These are phyloP conservation scores for Nigrospora sphaerica DNA, from an alignment of 2,329 filamentous ascomycete genomes.

Conservation along the genomic window DNA sequence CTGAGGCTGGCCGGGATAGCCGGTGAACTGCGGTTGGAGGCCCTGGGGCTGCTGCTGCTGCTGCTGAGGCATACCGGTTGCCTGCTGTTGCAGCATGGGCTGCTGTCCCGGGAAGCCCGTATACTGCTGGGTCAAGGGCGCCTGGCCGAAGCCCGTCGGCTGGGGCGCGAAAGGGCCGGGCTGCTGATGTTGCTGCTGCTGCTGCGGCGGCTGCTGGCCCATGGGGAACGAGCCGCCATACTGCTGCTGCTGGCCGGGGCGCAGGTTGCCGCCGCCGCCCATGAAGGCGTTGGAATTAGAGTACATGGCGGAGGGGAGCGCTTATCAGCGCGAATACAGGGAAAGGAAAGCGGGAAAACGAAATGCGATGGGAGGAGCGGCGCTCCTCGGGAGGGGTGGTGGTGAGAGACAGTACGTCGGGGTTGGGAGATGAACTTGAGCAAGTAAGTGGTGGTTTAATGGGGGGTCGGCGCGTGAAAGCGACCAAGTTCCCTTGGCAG, in stretches of 20 bases:
- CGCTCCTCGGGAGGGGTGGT: too few relatives aligned
- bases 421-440: too few relatives aligned
- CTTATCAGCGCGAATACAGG: not conserved
- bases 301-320: constrained; percentile 56
- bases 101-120: constrained; percentile 48
- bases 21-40: constrained; percentile 41
- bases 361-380: not conserved
- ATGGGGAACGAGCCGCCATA: constrained; percentile 44
- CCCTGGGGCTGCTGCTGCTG: constrained; percentile 43
- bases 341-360: not conserved
- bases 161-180: constrained; percentile 50
- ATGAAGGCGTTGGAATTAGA: constrained; percentile 82
- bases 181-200: constrained; percentile 41
- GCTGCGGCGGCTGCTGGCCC: constrained; percentile 30
- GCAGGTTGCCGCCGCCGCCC: constrained; percentile 70
- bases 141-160: constrained; percentile 52
- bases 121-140: constrained; percentile 49
- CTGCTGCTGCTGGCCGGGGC: constrained; percentile 57
- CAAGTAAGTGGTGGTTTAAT: too few relatives aligned
- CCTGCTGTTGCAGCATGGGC: constrained; percentile 41
- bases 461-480: too few relatives aligned
- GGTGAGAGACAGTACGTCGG: too few relatives aligned
- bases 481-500: too few relatives aligned
- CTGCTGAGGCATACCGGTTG: constrained; percentile 41
- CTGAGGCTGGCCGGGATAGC: constrained; percentile 32